Conservation (phyloP, 2,329 filamentous ascomycete species). For the Cadophora luteo-olivacea region DNA sequence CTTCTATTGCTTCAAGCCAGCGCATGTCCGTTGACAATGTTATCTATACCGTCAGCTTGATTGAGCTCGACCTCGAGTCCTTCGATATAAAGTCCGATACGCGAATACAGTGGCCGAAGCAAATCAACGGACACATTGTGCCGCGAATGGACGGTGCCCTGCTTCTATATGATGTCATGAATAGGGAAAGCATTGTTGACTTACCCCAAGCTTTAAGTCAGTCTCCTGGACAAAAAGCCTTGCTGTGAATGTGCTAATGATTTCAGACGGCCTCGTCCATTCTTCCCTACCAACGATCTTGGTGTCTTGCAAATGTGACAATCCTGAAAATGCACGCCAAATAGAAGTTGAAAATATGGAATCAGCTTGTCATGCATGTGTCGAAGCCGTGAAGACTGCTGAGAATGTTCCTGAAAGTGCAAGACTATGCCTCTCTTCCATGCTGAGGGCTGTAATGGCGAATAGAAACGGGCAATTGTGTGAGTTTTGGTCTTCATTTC, state of each 20-base stretch:
- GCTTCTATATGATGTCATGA: constrained; percentile 86
- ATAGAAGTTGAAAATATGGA: constrained; percentile 74
- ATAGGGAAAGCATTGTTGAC: constrained; percentile 74
- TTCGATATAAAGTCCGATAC: constrained; percentile 65
- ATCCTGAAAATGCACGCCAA: constrained; percentile 71
- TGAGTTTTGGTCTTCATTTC: constrained; percentile 13
- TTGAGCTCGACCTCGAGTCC: constrained; percentile 70
- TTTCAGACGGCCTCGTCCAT: constrained; percentile 73
- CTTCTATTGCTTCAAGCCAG: constrained; percentile 60
- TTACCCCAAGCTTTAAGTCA: constrained; percentile 81
- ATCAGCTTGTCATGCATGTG: constrained; percentile 69
- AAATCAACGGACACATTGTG: constrained; percentile 72
- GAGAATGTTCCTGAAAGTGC: constrained; percentile 73
- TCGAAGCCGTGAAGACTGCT: constrained; percentile 78
- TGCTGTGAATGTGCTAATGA: constrained; percentile 17
- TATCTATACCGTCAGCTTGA: constrained; percentile 63
- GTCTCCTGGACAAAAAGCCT: constrained; percentile 46
- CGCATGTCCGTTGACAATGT: constrained; percentile 65
- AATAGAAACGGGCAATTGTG: constrained; percentile 69
- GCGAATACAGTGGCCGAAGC: constrained; percentile 70
- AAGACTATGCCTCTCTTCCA: constrained; percentile 76
- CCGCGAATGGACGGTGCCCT: constrained; percentile 84
- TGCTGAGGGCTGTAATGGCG: constrained; percentile 74
- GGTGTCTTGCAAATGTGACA: constrained; percentile 90
- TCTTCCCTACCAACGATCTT: constrained; percentile 78